These are phyloP conservation scores for Citrullus colocynthis DNA, from an alignment of 306 rosid genomes.

Conservation along the genomic window DNA sequence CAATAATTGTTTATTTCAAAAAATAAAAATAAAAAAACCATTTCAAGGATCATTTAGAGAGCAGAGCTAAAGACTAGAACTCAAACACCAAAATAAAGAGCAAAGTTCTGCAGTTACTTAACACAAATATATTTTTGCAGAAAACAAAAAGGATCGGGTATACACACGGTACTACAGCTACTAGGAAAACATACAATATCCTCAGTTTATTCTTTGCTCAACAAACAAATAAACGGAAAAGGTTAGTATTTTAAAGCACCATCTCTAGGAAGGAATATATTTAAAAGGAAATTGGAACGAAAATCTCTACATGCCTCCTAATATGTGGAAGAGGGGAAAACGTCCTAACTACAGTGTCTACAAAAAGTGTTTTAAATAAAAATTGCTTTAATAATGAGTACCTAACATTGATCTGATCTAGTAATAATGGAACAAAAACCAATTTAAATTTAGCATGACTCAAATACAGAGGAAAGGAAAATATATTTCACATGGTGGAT, in stretches of 20 bases:
- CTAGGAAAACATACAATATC: not conserved
- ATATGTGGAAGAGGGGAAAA: not conserved
- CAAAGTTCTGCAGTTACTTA: not conserved
- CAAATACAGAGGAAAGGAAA: not conserved
- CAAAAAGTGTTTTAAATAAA: not conserved
- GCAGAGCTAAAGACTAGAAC: not conserved
- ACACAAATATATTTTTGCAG: not conserved
- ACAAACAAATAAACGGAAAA: not conserved
- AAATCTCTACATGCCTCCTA: not conserved
- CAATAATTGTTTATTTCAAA: not conserved
- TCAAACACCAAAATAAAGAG: not conserved
- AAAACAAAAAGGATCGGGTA: not conserved
- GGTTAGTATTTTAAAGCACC: not conserved
- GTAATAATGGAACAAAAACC: not conserved
- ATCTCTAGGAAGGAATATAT: not conserved
- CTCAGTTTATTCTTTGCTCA: not conserved
- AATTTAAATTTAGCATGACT: not conserved
- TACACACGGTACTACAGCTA: not conserved
- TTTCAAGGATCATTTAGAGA: not conserved
- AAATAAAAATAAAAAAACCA: not conserved
- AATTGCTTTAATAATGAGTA: not conserved
- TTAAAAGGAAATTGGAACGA: not conserved
- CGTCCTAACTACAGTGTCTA: not conserved
- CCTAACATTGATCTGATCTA: not conserved
- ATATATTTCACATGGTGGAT: not conserved